A percentile compares a stretch with the other conserved stretches of the same genome.
Conservation (phyloP, 139 green algal species). For the Chlamydomonas sphaeroides region DNA sequence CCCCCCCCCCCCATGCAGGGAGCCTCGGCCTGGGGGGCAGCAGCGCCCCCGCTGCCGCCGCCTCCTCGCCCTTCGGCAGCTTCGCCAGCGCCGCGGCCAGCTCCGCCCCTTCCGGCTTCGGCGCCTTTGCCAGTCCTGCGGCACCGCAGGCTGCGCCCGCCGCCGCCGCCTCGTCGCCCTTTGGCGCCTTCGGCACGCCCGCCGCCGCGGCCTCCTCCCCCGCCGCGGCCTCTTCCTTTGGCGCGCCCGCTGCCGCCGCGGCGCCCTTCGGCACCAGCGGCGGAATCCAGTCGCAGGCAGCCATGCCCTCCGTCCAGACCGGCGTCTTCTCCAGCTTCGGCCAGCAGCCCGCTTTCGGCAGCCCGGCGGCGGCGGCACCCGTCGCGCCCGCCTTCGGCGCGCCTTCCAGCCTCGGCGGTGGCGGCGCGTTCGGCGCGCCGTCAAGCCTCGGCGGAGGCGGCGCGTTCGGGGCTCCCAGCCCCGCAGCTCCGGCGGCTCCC, state of each 20-base stretch:
- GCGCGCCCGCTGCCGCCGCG: neutral
- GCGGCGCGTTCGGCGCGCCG: neutral
- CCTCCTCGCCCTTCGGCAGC: neutral
- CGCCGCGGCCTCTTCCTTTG: neutral
- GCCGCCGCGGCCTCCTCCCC: neutral
- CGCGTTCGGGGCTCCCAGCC: neutral
- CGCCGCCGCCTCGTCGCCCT: neutral
- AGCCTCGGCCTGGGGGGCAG: neutral
- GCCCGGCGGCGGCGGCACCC: neutral
- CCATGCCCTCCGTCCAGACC: neutral
- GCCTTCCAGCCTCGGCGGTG: neutral
- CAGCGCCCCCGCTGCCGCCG: neutral
- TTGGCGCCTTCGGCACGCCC: neutral
- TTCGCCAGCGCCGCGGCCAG: slow-evolving; percentile 2
- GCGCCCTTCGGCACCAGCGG: neutral
- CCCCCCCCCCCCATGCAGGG: neutral
- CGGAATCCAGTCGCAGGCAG: slow-evolving; percentile 3
- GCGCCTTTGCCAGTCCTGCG: neutral
- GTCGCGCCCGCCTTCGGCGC: slow-evolving; percentile 3
- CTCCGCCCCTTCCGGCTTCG: neutral
- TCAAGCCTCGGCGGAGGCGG: neutral
- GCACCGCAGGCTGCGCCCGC: neutral
- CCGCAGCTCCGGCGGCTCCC: neutral
- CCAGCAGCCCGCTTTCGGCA: neutral
- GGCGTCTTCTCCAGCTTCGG: slow-evolving; percentile 14